Base-by-base conservation (phyloP, 805 yeast genomes). In the Ascoidea tarda region DNA sequence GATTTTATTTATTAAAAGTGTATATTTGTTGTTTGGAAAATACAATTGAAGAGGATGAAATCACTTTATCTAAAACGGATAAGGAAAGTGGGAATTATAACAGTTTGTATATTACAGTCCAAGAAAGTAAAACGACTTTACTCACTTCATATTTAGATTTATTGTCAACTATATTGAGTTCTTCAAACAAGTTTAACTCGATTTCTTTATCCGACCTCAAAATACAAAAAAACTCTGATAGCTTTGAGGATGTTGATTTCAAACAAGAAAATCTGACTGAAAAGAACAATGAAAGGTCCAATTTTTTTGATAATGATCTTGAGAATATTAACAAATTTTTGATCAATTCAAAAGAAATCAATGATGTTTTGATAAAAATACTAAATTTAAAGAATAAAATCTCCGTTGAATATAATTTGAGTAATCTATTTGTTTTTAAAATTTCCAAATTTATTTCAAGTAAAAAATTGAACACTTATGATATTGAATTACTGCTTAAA, bases 1-100 rank as follows among this genome's bases (percentile, higher is more conserved):
- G 95, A 1, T 73, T 79, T 5, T 66, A 75, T n/a, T 66, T 91
- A 16, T 70, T 87, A 46, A 79, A 78, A 58, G 69, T 82, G 1
- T 88, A 82, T 61, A 73, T 86, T 33, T 79, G 79, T 46, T 87
- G 96, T 59, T 70, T 89, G 45, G 78, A 77, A 55, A 68, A 75
- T 32, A 57, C 65, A 49, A 61, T 58, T 10, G 60, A 66, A 1
- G 52, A 57, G 5, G 61, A 66, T 44, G 60, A 60, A 5, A 55
- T 58, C 32, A 51, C 33, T 16, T 46, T 51, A 31, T 31, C 31
- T n/a, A 31, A 38, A 38, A 28, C 52, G 6, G 47, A 14, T 32
- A 33, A 12, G 6, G 21, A 8, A n/a, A 42, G 31, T 31, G 38
- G 46, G 5, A 21, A 51, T 33, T n/a, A 46, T 38, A 54, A 54